Evolutionary conservation across 306 rosid genomes (phyloP).

Genomic region (Cucurbita ficifolia): DNA sequence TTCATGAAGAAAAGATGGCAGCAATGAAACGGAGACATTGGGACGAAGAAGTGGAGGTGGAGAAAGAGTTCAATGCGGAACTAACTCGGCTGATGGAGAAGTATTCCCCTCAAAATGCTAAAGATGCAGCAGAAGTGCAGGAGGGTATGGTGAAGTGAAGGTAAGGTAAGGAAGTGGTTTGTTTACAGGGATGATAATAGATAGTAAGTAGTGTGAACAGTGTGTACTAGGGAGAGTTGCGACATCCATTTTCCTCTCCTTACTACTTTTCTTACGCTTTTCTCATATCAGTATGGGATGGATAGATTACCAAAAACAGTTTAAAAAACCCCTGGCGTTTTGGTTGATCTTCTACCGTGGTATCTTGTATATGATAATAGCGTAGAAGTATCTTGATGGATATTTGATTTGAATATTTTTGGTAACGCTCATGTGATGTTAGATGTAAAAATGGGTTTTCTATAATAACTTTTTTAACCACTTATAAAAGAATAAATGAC

Average conservation of each 20-base stretch:
- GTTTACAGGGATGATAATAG: neutral
- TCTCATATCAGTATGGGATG: neutral
- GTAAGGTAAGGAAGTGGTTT: neutral
- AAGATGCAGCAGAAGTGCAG: neutral
- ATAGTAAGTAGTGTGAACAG: neutral
- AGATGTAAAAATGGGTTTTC: neutral
- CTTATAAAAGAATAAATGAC: neutral
- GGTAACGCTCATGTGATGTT: neutral
- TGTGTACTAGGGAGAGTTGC: neutral
- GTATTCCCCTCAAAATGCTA: slow-evolving; percentile 25
- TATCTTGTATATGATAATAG: neutral
- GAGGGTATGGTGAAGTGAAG: neutral
- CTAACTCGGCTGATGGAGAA: slow-evolving; percentile 43
- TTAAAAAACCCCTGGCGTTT: neutral
- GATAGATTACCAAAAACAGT: neutral
- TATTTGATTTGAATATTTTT: neutral
- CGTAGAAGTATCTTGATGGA: neutral
- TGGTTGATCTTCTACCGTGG: neutral
- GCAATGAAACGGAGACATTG: slow-evolving; percentile 40
- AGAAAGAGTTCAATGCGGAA: slow-evolving; percentile 28
- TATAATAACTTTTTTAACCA: neutral
- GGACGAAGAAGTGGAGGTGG: slow-evolving; percentile 50
- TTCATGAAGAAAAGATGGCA: slow-evolving; percentile 26
- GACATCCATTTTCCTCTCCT: neutral
- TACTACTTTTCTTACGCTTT: neutral